Conservation (phyloP, 352 stramenopile species). For the Globisporangium uncinulatum region DNA sequence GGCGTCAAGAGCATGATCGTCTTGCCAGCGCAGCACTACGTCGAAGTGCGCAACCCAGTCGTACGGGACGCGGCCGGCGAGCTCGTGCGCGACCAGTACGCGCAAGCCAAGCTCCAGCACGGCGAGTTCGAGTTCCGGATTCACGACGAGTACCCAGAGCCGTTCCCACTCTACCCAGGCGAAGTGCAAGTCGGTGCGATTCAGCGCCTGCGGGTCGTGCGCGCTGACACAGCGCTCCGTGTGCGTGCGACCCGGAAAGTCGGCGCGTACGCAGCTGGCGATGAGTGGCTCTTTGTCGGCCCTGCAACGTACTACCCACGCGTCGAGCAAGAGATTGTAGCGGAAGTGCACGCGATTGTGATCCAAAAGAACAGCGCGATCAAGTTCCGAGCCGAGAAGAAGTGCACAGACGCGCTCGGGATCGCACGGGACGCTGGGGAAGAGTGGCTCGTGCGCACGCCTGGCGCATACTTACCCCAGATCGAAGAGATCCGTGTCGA, state of each 20-base stretch:
- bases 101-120: constrained; percentile 74
- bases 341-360: constrained; percentile 46
- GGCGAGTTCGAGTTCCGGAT: constrained; percentile 75
- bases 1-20: constrained; percentile 69
- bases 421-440: constrained; percentile 59
- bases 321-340: constrained; percentile 65
- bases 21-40: constrained; percentile 68
- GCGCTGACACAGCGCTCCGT: constrained; percentile 53
- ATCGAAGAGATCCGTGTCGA: constrained; percentile 70
- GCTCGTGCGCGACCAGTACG: constrained; percentile 55
- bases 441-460: constrained; percentile 73
- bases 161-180: constrained; percentile 68
- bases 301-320: constrained; percentile 71
- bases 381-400: constrained; percentile 80
- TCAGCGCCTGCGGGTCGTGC: constrained; percentile 49
- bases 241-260: constrained; percentile 60
- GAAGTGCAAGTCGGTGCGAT: constrained; percentile 58
- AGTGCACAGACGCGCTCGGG: constrained; percentile 61
- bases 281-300: constrained; percentile 76
- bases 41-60: constrained; percentile 70
- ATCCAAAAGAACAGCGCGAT: constrained; percentile 79
- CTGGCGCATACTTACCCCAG: constrained; percentile 66
- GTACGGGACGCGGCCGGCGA: constrained; percentile 38
- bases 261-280: constrained; percentile 43
- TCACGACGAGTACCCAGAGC: constrained; percentile 69